These are phyloP conservation scores for Phytophthora citricola DNA, from an alignment of 352 stramenopile genomes.

Conservation along the genomic window DNA sequence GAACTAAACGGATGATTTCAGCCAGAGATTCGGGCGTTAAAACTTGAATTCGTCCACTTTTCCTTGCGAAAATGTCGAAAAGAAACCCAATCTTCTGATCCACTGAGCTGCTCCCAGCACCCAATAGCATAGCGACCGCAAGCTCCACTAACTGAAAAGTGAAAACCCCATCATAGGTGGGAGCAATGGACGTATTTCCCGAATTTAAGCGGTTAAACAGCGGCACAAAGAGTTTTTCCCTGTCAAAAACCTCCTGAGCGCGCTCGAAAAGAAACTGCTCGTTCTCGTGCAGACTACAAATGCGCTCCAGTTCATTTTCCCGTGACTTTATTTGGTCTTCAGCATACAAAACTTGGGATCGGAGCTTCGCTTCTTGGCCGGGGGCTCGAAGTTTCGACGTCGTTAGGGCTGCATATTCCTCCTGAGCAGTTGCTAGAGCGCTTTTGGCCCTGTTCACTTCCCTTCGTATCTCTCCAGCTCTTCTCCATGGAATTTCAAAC, in stretches of 20 bases:
- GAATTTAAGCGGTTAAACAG: conserved; percentile 57
- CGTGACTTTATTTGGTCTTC: conserved; percentile 73
- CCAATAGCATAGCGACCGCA: conserved; percentile 59
- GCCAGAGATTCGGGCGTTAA: conserved; percentile 52
- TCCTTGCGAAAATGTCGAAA: conserved; percentile 68
- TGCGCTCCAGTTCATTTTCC: conserved; percentile 63
- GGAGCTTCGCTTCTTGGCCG: conserved; percentile 59
- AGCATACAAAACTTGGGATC: conserved; percentile 74
- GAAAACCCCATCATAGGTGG: conserved; percentile 4
- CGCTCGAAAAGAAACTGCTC: conserved; percentile 80
- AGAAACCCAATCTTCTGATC: conserved; percentile 77
- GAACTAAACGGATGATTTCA: conserved; percentile 60
- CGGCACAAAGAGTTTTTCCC: conserved; percentile 72
- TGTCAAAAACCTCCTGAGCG: conserved; percentile 57
- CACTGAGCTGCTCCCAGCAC: conserved; percentile 51
- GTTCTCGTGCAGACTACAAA: conserved; percentile 64
- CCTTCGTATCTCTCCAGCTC: conserved; percentile 56
- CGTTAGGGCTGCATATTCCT: conserved; percentile 75
- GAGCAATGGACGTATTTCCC: background rate
- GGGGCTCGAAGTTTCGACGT: conserved; percentile 51
- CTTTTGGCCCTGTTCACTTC: conserved; percentile 62
- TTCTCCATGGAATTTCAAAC: conserved; percentile 67
- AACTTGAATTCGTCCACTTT: conserved; percentile 40
- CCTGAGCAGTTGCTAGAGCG: conserved; percentile 52
- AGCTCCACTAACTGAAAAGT: conserved; percentile 51